phyloP scores from a whole-genome alignment of 2,329 filamentous ascomycete species.

The Exophiala viscosa region DNA sequence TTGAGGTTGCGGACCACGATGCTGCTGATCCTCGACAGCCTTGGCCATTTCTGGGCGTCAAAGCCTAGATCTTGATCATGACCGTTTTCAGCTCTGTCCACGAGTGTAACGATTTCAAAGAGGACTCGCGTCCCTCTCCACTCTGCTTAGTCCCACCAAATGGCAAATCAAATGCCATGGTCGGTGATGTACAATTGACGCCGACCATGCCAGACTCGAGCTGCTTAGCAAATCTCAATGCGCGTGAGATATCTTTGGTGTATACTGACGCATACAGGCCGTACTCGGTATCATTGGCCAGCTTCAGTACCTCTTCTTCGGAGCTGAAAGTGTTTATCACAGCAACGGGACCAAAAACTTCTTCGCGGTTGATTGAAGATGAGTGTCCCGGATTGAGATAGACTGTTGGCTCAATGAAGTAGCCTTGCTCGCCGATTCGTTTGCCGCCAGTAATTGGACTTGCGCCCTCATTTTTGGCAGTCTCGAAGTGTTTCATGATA shows the following conservation, averaged over 20 bases:
- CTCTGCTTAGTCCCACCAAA: slow-evolving; percentile 76
- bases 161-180: slow-evolving; percentile 33
- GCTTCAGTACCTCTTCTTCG: slow-evolving; percentile 38
- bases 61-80: slow-evolving; percentile 37
- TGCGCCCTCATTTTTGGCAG: not conserved
- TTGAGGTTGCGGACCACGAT: too few relatives aligned
- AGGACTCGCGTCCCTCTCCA: slow-evolving; percentile 73
- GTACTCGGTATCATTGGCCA: slow-evolving; percentile 39
- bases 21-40: too few relatives aligned
- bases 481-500: slow-evolving; percentile 16
- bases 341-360: slow-evolving; percentile 72
- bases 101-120: slow-evolving; percentile 60
- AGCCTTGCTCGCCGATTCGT: slow-evolving; percentile 12
- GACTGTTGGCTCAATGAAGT: slow-evolving; percentile 19
- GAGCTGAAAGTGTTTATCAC: slow-evolving; percentile 54
- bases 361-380: slow-evolving; percentile 65
- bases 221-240: slow-evolving; percentile 16
- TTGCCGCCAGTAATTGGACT: slow-evolving; percentile 3
- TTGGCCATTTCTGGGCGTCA: not conserved
- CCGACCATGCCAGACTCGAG: slow-evolving; percentile 56
- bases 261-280: slow-evolving; percentile 50
- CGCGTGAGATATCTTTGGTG: slow-evolving; percentile 24
- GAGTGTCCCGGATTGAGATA: slow-evolving; percentile 28
- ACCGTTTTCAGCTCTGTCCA: slow-evolving; percentile 57
- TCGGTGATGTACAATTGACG: slow-evolving; percentile 45